Evolutionary conservation across 176 grass and related monocot genomes (phyloP), one percentile per base, ranked within the genome.

Genomic region (Musa itinerans): DNA sequence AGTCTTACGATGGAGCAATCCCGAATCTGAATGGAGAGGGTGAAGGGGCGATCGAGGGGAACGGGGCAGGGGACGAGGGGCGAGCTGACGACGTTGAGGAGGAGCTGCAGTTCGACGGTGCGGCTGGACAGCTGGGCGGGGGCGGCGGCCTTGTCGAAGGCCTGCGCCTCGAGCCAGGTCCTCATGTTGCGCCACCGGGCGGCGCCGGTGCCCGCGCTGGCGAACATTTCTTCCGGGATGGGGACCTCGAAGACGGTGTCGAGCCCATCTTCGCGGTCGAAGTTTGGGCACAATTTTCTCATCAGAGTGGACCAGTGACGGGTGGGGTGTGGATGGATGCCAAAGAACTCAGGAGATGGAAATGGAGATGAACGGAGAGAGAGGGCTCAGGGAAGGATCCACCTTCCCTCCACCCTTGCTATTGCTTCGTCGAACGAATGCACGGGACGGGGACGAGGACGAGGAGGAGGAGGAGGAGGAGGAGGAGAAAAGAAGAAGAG

Each of bases 241-340:
- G 95, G 95, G 83, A 99, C 91, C 91, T 99, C 95, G 16, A 99
- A 81, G 78, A 99, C 86, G 80, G 95, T 99, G 85, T 99, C 90
- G 52, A 99, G 86, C 22, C 82, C 83, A 77, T 99, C 90, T 66
- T 99, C 95, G 58, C 84, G 88, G 43, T 99, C 90, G 17, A 81
- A 76, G 71, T 91, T 96, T 51, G 90, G 95, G 80, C 90, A 99
- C 55, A 99, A 78, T 85, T 91, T 99, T 83, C 90, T 94, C 95
- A 99, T 98, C 67, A 53, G 71, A 73, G 56, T 69, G 2, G 10
- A 63, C 19, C 34, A 5, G 34, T 43, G 34, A 6, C 34, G 34
- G 34, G 34, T 43, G 34, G 34, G 34, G 34, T 43, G 86, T 83
- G 69, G 78, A 81, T 52, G 67, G 43, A 65, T 9, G 11, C 12